phyloP scores from a whole-genome alignment of 306 rosid species.

The Amphicarpaea edgeworthii region DNA sequence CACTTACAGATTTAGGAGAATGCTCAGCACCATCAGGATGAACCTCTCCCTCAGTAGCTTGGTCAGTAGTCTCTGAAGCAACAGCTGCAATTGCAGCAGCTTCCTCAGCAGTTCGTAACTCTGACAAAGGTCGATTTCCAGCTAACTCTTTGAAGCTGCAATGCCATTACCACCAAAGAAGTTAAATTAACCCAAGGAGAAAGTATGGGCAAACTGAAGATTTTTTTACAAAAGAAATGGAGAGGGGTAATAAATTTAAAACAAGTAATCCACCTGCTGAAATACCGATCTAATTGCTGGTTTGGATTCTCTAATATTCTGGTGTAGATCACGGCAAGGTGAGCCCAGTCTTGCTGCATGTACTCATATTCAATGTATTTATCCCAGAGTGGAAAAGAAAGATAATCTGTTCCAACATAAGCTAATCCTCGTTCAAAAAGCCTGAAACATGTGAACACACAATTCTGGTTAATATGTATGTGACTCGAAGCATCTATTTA shows the following conservation, averaged over 20 bases:
- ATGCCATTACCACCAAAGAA: slow-evolving; percentile 47
- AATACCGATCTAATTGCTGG: slow-evolving; percentile 94
- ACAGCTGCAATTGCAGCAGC: slow-evolving; percentile 60
- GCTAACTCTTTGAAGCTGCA: slow-evolving; percentile 95
- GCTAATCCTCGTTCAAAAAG: slow-evolving; percentile 95
- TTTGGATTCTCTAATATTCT: slow-evolving; percentile 93
- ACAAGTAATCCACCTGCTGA: slow-evolving; percentile 71
- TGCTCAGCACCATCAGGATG: slow-evolving; percentile 62
- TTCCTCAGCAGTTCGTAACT: slow-evolving; percentile 78
- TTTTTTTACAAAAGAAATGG: not conserved
- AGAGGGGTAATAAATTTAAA: not conserved
- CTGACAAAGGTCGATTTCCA: slow-evolving; percentile 84
- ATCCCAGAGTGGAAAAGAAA: slow-evolving; percentile 96
- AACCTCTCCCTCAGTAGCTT: slow-evolving; percentile 69
- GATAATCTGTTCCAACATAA: slow-evolving; percentile 97
- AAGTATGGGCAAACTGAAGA: not conserved
- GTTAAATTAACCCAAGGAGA: not conserved
- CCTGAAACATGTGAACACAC: slow-evolving; percentile 66
- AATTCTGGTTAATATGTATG: slow-evolving; percentile 50
- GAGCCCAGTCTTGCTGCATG: slow-evolving; percentile 97
- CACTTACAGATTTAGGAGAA: slow-evolving; percentile 82
- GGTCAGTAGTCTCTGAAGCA: slow-evolving; percentile 61
- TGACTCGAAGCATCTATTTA: slow-evolving; percentile 48
- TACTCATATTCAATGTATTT: slow-evolving; percentile 96
- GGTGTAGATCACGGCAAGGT: slow-evolving; percentile 88